These are phyloP conservation scores for Hanseniaspora singularis DNA, from an alignment of 805 yeast species.

Conservation along the genomic window DNA sequence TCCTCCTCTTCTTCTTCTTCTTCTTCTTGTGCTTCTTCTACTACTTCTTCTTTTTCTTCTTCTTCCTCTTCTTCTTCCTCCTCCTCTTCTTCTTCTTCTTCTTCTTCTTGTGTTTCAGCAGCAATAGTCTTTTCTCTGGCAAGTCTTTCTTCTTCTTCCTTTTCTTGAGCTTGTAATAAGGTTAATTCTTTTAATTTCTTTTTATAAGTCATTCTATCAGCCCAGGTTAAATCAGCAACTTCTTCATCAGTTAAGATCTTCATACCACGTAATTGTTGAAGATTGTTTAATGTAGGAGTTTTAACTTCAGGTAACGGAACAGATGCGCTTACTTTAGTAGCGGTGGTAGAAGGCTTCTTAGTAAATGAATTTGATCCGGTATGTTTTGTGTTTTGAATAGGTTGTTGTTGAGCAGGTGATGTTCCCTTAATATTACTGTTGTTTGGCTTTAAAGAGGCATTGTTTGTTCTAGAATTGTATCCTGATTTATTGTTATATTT, in stretches of 20 bases:
- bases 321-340: slow-evolving; percentile 23
- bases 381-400: slow-evolving; percentile 20
- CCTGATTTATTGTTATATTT: slow-evolving; percentile 17
- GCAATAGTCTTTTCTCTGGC: slow-evolving; percentile 4
- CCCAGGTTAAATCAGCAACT: slow-evolving; percentile 39
- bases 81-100: slow-evolving; percentile 1
- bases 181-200: slow-evolving; percentile 14
- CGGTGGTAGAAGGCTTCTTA: slow-evolving; percentile 19
- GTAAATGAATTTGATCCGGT: slow-evolving; percentile 19
- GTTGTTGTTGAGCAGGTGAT: slow-evolving; percentile 19
- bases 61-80: not conserved
- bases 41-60: not conserved
- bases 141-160: slow-evolving; percentile 15
- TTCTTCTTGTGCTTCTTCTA: slow-evolving; percentile 11
- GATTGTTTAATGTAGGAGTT: slow-evolving; percentile 15
- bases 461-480: slow-evolving; percentile 15
- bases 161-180: slow-evolving; percentile 6
- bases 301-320: slow-evolving; percentile 20
- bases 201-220: slow-evolving; percentile 38
- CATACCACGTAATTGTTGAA: slow-evolving; percentile 6
- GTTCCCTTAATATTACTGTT: not conserved
- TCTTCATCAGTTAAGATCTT: slow-evolving; percentile 10
- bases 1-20: slow-evolving; percentile 1
- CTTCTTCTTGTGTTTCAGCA: not conserved
- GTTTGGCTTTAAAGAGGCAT: slow-evolving; percentile 11